Percentiles rank a stretch among this genome's conserved stretches.
phyloP scores from a whole-genome alignment of 2,329 filamentous ascomycete genomes.

The Calonectria pseudoreteaudii region DNA sequence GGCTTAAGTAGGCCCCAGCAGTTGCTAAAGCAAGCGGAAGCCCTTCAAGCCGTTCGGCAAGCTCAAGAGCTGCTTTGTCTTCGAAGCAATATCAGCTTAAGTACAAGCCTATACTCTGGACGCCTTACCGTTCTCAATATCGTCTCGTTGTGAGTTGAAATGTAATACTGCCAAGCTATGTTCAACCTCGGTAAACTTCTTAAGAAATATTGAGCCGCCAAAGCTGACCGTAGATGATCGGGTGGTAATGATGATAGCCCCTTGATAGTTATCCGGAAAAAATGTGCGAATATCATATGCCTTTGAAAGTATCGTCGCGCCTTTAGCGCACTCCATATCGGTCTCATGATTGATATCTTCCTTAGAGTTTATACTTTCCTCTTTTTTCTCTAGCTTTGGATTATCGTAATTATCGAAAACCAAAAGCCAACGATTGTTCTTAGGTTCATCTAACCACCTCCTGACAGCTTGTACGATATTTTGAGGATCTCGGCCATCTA shows the following conservation, averaged over 20 bases:
- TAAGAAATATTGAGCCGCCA: background rate
- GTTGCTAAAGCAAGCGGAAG: constrained; percentile 59
- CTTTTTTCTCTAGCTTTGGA: no score
- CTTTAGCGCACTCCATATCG: no score
- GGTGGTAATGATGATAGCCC: background rate
- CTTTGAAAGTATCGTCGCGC: no score
- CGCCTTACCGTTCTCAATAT: background rate
- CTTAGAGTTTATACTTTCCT: no score
- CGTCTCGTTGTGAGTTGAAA: background rate
- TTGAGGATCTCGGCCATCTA: no score
- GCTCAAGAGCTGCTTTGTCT: background rate
- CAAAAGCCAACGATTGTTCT: no score
- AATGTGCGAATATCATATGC: background rate
- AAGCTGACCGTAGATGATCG: background rate
- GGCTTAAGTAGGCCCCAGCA: constrained; percentile 57
- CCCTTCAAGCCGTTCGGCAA: constrained; percentile 36
- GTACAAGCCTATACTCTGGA: no score
- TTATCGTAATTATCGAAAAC: no score
- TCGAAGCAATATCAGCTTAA: background rate
- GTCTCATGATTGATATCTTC: no score
- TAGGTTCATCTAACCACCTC: no score
- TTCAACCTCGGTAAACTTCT: background rate
- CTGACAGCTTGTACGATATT: no score
- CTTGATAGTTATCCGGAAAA: constrained; percentile 2
- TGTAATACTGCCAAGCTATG: background rate